These are phyloP conservation scores for Hypsizygus ulmarius DNA, from an alignment of 1,284 basidiomycete species.

Conservation along the genomic window DNA sequence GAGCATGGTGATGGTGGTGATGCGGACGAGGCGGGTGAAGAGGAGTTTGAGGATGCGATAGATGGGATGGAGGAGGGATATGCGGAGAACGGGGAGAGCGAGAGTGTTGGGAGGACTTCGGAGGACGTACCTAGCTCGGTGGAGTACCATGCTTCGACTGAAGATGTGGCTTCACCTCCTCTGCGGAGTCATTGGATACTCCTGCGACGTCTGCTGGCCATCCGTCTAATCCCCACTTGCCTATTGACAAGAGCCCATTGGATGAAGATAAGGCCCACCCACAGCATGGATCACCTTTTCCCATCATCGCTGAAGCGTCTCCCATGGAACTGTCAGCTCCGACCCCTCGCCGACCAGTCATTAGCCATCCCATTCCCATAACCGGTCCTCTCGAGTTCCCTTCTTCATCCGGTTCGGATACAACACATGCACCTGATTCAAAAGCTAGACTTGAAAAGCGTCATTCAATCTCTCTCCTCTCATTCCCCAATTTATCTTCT, in stretches of 20 bases:
- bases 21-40: conserved; percentile 17
- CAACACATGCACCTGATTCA: conserved; percentile 18
- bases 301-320: conserved; percentile 21
- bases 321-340: conserved; percentile 16
- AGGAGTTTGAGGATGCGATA: conserved; percentile 19
- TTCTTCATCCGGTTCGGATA: conserved; percentile 16
- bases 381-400: conserved; percentile 38
- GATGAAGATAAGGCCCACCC: conserved; percentile 20
- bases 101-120: conserved; percentile 24
- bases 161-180: conserved; percentile 32
- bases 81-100: conserved; percentile 17
- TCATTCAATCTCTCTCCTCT: conserved; percentile 42
- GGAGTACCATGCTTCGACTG: conserved; percentile 33
- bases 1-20: conserved; percentile 2
- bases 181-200: conserved; percentile 42
- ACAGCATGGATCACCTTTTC: conserved; percentile 5
- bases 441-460: conserved; percentile 30
- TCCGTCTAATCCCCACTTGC: conserved; percentile 38
- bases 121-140: conserved; percentile 30
- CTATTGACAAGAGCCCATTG: conserved; percentile 17
- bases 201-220: conserved; percentile 39
- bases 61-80: conserved; percentile 19
- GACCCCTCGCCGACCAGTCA: conserved; percentile 21
- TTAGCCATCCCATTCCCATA: conserved; percentile 31
- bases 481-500: conserved; percentile 35